Evolutionary conservation across 2,329 filamentous ascomycete genomes (phyloP).

Genomic region (Apiospora hydei): DNA sequence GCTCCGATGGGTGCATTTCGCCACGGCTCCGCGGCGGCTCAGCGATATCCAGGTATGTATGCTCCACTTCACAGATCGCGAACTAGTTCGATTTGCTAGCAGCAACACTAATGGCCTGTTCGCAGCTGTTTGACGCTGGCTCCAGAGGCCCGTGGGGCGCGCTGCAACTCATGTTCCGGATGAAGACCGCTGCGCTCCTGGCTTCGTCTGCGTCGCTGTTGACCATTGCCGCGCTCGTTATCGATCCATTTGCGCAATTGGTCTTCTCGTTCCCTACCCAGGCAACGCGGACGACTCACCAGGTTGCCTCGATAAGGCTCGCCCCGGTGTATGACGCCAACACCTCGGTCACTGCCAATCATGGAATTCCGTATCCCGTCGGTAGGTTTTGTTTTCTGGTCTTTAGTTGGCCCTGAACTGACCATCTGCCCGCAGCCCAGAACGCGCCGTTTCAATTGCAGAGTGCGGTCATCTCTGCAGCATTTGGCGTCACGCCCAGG

Average conservation of each 20-base stretch:
- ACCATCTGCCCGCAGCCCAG: background rate
- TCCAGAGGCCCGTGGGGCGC: constrained; percentile 28
- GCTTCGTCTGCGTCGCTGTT: constrained; percentile 28
- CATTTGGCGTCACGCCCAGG: background rate
- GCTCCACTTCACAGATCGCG: background rate
- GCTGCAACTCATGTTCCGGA: constrained; percentile 23
- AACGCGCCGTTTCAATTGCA: constrained; percentile 22
- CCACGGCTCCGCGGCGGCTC: constrained; percentile 12
- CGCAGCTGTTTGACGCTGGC: constrained; percentile 26
- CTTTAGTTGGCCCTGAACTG: background rate
- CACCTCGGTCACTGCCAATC: background rate
- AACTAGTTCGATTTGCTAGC: background rate
- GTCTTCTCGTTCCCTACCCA: constrained; percentile 27
- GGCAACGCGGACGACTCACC: background rate
- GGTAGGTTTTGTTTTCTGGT: background rate
- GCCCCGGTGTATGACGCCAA: constrained; percentile 25
- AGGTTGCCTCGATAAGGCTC: constrained; percentile 21
- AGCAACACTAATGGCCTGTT: background rate
- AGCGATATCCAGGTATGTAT: constrained; percentile 24
- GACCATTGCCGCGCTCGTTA: constrained; percentile 26
- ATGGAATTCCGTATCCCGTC: background rate
- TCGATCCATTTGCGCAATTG: constrained; percentile 30
- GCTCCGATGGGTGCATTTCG: constrained; percentile 29
- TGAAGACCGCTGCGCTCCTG: constrained; percentile 25
- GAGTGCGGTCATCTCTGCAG: constrained; percentile 23